These are phyloP conservation scores for Hypoxylon sp. DNA, from an alignment of 2,329 filamentous ascomycete species.

Conservation along the genomic window DNA sequence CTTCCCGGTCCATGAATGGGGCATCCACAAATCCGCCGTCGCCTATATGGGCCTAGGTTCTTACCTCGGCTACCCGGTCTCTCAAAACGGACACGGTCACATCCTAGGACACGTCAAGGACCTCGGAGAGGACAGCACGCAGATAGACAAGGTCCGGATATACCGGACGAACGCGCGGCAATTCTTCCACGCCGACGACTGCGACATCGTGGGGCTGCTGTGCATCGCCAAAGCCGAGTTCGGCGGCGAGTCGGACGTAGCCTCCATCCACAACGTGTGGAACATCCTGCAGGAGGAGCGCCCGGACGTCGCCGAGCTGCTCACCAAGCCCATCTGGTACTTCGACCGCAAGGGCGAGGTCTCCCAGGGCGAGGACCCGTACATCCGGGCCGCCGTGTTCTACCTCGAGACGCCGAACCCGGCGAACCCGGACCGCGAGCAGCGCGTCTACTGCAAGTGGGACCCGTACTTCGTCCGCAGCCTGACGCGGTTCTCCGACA, in stretches of 20 bases:
- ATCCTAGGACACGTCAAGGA: conserved; percentile 93
- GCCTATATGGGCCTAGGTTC: conserved; percentile 93
- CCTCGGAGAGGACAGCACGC: conserved; percentile 82
- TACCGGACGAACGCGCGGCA: conserved; percentile 89
- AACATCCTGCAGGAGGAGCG: conserved; percentile 82
- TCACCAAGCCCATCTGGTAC: conserved; percentile 88
- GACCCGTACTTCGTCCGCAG: conserved; percentile 91
- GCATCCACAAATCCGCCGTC: conserved; percentile 82
- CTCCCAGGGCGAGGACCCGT: conserved; percentile 80
- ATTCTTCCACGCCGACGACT: conserved; percentile 89
- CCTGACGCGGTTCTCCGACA: conserved; percentile 79
- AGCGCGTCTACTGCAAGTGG: conserved; percentile 85
- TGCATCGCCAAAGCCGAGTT: conserved; percentile 84
- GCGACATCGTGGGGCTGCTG: conserved; percentile 85
- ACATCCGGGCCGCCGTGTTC: conserved; percentile 79
- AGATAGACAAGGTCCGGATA: conserved; percentile 90
- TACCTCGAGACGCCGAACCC: conserved; percentile 76
- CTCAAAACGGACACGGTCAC: conserved; percentile 82
- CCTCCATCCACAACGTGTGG: conserved; percentile 84
- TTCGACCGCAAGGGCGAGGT: conserved; percentile 92
- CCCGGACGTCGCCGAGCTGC: conserved; percentile 81
- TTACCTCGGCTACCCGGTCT: conserved; percentile 89
- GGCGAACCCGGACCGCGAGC: conserved; percentile 64
- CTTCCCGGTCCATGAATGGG: conserved; percentile 83
- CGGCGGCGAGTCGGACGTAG: conserved; percentile 87